Evolutionary conservation across 2,329 filamentous ascomycete genomes (phyloP), one percentile per base, ranked within the genome.

Genomic region (Microthyrium microscopicum): DNA sequence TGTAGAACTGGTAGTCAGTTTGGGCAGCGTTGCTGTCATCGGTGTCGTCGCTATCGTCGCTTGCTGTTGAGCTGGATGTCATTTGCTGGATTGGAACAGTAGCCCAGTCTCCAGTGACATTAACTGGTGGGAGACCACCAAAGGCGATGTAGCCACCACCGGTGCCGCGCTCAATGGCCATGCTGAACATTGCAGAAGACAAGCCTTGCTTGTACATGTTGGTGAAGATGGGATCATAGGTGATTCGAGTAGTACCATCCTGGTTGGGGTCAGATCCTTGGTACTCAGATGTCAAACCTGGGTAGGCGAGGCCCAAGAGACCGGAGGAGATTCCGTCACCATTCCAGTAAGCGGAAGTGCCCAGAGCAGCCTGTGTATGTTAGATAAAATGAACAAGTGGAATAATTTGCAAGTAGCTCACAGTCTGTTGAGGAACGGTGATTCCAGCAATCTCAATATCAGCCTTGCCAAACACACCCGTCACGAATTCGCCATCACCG

Each of bases 171-270:
- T 54, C 48, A 15, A 69, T 48, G 1, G 59, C 61, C n/a, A 68
- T 46, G 41, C 55, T 61, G 51, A 67, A 69, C 7, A 64, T 42
- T 0, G 62, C 55, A 1, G 54, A 42, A 5, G 62, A 56, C 9
- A 57, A 43, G 16, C 56, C 51, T 20, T 59, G 44, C 33, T 56
- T 48, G 41, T 56, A 59, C 57, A 70, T 61, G 22, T 51, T 62
- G 5, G 55, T 61, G 41, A 70, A 58, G n/a, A 70, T 42, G 0
- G 66, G 61, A 33, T 60, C 54, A 48, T 70, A 70, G 0, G 46
- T 36, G 3, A 50, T 35, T n/a, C 46, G 46, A 29, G 43, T 51
- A 26, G 11, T 34, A 33, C 36, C 44, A 36, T 41, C 41, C 20
- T n/a, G 12, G 13, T 31, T 37, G 1, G 47, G 43, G 28, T 49